Evolutionary conservation across 306 rosid genomes (phyloP), one percentile per base, ranked within the genome.

Genomic region (Gillenia trifoliata): DNA sequence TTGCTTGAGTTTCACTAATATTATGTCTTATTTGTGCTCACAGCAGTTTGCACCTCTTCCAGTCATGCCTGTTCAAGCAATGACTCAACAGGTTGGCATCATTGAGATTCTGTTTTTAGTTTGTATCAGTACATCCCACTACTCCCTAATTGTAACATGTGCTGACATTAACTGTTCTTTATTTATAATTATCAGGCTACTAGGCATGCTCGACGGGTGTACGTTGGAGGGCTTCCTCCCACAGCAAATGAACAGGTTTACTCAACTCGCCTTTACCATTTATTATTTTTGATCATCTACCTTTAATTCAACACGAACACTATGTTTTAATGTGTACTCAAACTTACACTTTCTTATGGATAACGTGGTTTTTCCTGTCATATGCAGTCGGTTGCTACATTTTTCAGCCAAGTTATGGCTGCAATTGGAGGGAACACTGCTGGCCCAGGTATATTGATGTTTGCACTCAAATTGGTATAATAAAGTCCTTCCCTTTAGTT

Each of bases 51-150:
- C 88, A 64, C 88, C 95, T 11, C 89, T 94, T 55, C 96, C 99
- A 31, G 95, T 94, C 72, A 92, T 94, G 99, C 99, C 99, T 25
- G 95, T 94, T 70, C 99, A 94, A 85, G 99, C 99, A 74, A 94
- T 94, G 99, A 94, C 99, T 60, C 99, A 94, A 70, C 99, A 94
- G 99, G 99, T 92, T 76, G 72, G 30, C 64, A 36, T 43, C 34
- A 11, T 41, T 64, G 72, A 50, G 67, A n/a, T 20, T 36, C 10
- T 12, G 17, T 75, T 19, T 66, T 45, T 57, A 10, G 64, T n/a
- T 12, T 38, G 36, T 31, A 16, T 65, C 70, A 6, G 45, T 43
- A 59, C 28, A 3, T 54, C 41, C 26, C n/a, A n/a, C 40, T 4
- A 29, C 11, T n/a, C 5, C 20, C 56, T 74, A 36, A 33, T 47